Conservation (phyloP, 73 alveolate species). For the Paraurostyla sp. region DNA sequence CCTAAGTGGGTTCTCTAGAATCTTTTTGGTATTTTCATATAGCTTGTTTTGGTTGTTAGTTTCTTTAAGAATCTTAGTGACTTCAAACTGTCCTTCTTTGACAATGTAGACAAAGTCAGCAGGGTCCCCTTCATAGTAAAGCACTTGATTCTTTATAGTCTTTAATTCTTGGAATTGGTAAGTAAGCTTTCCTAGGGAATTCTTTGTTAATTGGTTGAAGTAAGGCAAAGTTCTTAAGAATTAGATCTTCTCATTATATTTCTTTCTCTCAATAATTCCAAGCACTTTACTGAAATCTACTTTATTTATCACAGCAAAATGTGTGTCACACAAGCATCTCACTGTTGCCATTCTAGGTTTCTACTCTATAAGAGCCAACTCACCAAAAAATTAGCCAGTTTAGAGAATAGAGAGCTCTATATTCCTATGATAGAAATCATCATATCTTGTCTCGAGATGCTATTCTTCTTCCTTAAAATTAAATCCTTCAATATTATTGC, state of each 20-base stretch:
- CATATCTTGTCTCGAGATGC: too few relatives aligned
- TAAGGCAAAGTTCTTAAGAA: slow-evolving; percentile 42
- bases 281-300: slow-evolving; percentile 53
- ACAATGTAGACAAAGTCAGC: slow-evolving; percentile 61
- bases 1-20: slow-evolving; percentile 34
- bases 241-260: slow-evolving; percentile 31
- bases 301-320: slow-evolving; percentile 56
- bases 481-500: too few relatives aligned
- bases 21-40: background rate
- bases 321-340: slow-evolving; percentile 52
- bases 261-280: slow-evolving; percentile 61
- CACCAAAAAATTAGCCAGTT: slow-evolving; percentile 75
- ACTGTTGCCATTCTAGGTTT: slow-evolving; percentile 73
- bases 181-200: slow-evolving; percentile 48
- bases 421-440: background rate
- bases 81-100: slow-evolving; percentile 72
- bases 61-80: background rate
- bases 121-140: slow-evolving; percentile 69
- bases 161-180: slow-evolving; percentile 31
- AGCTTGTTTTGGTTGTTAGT: background rate
- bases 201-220: slow-evolving; percentile 33
- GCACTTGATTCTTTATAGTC: slow-evolving; percentile 35
- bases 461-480: too few relatives aligned
- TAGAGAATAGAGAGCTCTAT: slow-evolving; percentile 35
- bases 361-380: slow-evolving; percentile 62